Base-by-base conservation (phyloP, 306 rosid genomes). In the Vicia villosa region DNA sequence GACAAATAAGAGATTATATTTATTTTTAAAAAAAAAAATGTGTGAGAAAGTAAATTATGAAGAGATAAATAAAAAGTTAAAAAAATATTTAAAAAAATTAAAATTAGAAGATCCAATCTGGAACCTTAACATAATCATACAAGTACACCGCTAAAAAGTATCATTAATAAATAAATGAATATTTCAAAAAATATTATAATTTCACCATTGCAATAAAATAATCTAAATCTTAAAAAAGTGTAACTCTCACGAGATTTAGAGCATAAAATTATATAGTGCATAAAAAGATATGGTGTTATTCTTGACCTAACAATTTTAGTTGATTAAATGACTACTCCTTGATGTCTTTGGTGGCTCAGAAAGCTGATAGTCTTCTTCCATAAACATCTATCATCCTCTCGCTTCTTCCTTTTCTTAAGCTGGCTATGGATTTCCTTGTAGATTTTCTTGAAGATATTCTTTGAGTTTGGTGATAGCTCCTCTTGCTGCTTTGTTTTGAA, bases 291-390 rank as follows among this genome's bases (percentile, higher is more conserved):
- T 10, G 8, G 15, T 52, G 21, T 10, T 52, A 52, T 21, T 52
- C 4, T 52, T 21, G 59, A 52, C 32, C n/a, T 52, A 10, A 52
- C 59, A 52, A 52, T 12, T 52, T 21, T 13, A 10, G 1, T 52
- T 51, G 8, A 38, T 38, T 57, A 50, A 43, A 26, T 37, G 51
- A 52, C 47, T 16, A 21, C 0, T 52, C 65, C 78, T 75, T 40
- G 85, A 82, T 36, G 88, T 68, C 52, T 75, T 74, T 57, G 81
- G 79, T 42, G 62, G 79, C 75, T 68, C 54, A 21, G 82, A 40
- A 8, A 22, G 24, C 24, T 22, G 24, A 79, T 81, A 34, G 66
- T 63, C 70, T 75, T 81, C 60, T 81, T 81, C 86, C 88, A 84
- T 26, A 84, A 42, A 30, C 88, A 70, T 11, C 11, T 22, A 1